phyloP scores from a whole-genome alignment of 23 red algal genomes.

The Gracilaria vermiculophylla region DNA sequence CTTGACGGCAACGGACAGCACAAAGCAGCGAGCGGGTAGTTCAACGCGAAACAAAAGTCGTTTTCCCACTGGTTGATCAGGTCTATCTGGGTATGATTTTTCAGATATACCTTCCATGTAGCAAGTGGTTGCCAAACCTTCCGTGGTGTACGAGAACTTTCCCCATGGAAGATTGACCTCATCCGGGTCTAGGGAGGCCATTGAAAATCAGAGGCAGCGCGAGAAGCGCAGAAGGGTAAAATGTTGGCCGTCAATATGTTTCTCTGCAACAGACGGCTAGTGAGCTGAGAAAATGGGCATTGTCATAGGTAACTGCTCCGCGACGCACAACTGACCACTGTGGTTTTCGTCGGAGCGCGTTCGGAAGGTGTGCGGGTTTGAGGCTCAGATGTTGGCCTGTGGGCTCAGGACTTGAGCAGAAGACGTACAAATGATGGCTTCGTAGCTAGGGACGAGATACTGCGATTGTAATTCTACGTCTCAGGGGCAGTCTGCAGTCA shows the following conservation, averaged over 20 bases:
- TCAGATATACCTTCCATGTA: constrained; percentile 61
- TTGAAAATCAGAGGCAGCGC: neutral
- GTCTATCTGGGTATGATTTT: neutral
- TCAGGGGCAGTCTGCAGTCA: neutral
- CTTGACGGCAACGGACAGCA: constrained; percentile 58
- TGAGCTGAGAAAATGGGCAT: neutral
- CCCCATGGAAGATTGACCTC: constrained; percentile 71
- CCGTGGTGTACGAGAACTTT: constrained; percentile 56
- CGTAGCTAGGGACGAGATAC: too few relatives aligned
- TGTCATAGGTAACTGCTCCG: neutral
- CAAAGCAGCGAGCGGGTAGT: constrained; percentile 65
- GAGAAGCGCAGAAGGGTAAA: neutral
- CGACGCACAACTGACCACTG: neutral
- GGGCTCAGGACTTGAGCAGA: too few relatives aligned
- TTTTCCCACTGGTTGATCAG: neutral
- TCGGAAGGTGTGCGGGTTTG: neutral
- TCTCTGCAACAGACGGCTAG: neutral
- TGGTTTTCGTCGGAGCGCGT: neutral
- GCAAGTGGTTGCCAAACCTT: constrained; percentile 67
- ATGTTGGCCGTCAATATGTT: neutral
- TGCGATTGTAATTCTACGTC: too few relatives aligned
- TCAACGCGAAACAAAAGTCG: constrained; percentile 67
- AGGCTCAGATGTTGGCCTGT: too few relatives aligned
- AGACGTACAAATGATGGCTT: too few relatives aligned
- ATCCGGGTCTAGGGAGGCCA: constrained; percentile 35